Percentiles rank a stretch among this genome's conserved stretches.
Conservation (phyloP, 495 filamentous ascomycete genomes). For the Podospora didyma region DNA sequence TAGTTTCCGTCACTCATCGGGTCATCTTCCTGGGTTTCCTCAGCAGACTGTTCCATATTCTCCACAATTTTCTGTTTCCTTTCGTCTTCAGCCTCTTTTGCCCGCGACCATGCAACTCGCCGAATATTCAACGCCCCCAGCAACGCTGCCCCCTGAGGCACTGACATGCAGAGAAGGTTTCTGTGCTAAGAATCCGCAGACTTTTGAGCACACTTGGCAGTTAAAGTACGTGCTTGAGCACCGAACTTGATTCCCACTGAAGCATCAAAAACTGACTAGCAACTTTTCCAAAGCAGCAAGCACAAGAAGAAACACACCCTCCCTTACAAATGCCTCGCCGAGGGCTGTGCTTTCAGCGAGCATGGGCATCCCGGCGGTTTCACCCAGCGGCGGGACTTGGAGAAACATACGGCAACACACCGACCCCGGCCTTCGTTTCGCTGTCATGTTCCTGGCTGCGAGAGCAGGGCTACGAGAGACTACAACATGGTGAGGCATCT, state of each 20-base stretch:
- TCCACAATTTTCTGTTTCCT: neutral
- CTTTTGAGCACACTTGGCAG: neutral
- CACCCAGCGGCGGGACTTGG: neutral
- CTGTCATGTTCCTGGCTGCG: neutral
- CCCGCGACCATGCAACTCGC: too few species aligned
- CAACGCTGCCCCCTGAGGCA: neutral
- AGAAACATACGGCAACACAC: neutral
- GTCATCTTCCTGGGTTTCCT: too few species aligned
- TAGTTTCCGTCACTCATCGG: neutral
- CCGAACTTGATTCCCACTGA: too few species aligned
- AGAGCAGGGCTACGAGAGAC: neutral
- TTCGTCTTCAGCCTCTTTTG: neutral
- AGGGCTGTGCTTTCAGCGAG: neutral
- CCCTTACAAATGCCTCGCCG: neutral
- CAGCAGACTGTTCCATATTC: neutral
- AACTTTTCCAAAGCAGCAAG: neutral
- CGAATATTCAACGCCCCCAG: neutral
- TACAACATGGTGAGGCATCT: conserved; percentile 8
- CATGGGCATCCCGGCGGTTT: neutral
- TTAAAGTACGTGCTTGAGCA: conserved; percentile 1
- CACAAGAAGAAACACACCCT: neutral
- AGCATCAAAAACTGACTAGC: neutral
- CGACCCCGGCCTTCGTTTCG: neutral
- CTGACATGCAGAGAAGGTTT: neutral
- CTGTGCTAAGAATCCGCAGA: conserved; percentile 1